A percentile compares a stretch with the other conserved stretches of the same genome.
These are phyloP conservation scores for Monsonia emarginata DNA, from an alignment of 441 rosid genomes.

Conservation along the genomic window DNA sequence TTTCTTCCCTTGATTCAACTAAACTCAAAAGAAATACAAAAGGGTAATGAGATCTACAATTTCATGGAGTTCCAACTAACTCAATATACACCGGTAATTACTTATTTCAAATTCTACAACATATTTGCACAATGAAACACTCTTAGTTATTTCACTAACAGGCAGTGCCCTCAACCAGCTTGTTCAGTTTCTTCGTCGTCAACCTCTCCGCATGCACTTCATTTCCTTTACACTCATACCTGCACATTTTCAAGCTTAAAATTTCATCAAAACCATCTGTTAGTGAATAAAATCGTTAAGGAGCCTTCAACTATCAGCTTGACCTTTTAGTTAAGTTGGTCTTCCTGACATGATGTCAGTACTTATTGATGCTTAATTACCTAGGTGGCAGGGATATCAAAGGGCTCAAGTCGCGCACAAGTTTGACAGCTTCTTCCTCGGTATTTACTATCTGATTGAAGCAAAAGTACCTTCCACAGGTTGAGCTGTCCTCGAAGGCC, in stretches of 20 bases:
- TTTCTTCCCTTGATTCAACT: too few species aligned
- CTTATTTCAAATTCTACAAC: neutral
- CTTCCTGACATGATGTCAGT: too few species aligned
- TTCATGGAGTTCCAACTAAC: too few species aligned
- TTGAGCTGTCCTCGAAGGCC: slow-evolving; percentile 51
- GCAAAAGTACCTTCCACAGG: slow-evolving; percentile 69
- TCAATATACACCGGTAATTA: too few species aligned
- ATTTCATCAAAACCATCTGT: neutral
- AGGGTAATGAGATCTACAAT: too few species aligned
- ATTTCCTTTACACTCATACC: slow-evolving; percentile 44
- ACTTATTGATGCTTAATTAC: slow-evolving; percentile 17
- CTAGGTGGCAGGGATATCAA: slow-evolving; percentile 48
- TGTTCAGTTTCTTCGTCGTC: slow-evolving; percentile 48
- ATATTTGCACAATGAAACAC: neutral
- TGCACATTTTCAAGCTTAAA: slow-evolving; percentile 17
- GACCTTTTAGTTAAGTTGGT: too few species aligned
- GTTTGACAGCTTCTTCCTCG: slow-evolving; percentile 47
- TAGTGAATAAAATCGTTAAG: neutral
- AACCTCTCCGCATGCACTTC: slow-evolving; percentile 54
- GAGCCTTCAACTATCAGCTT: too few species aligned
- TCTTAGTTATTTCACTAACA: slow-evolving; percentile 13
- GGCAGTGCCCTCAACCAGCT: slow-evolving; percentile 52
- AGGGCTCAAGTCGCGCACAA: slow-evolving; percentile 50
- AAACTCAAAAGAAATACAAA: too few species aligned
- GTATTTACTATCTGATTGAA: slow-evolving; percentile 55